Base-by-base conservation (phyloP, 2,329 filamentous ascomycete species). In the Cadophora gregata region DNA sequence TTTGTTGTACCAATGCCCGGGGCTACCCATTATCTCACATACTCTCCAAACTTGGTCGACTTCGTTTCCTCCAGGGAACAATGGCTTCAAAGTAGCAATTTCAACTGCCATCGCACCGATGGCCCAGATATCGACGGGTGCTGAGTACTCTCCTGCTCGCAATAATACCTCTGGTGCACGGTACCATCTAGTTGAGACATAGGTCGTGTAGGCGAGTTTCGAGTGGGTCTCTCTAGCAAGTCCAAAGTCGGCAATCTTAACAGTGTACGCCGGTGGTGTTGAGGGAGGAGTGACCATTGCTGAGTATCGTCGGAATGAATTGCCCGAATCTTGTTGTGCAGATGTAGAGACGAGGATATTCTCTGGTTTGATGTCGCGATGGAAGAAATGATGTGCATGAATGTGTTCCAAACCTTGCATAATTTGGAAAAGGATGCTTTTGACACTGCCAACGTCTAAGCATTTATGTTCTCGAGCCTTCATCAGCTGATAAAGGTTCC, bases 31-130 rank as follows among this genome's bases (percentile, higher is more conserved):
- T 66, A 99, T 97, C 79, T 99, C 96, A 77, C 96, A 99, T 0
- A 99, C 93, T 73, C 96, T 90, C 96, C 96, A 99, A 1, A 99
- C 96, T 79, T 99, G 96, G 74, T 99, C 96, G 1, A 99, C 96
- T 81, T 99, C 96, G 77, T 99, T 99, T 76, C 93, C 93, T 74
- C 96, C 96, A 12, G 96, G 96, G 83, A 99, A 99, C 12, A 99
- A 83, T 21, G 96, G 96, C 82, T 98, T 99, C 66, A 99, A 79
- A 0, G 96, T 99, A 29, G 96, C 96, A 70, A 99, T 92, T 78
- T 99, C 96, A 12, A 99, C 96, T 7, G 96, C 96, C 96, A 99
- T 99, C 24, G 96, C 96, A 75, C 96, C 96, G 50, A 99, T 89
- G 1, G 96, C 96, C 96, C 96, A 99, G 74, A 99, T 98, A 76